Evolutionary conservation across 2,329 filamentous ascomycete genomes (phyloP).

Genomic region (Hypomyces rosellus): DNA sequence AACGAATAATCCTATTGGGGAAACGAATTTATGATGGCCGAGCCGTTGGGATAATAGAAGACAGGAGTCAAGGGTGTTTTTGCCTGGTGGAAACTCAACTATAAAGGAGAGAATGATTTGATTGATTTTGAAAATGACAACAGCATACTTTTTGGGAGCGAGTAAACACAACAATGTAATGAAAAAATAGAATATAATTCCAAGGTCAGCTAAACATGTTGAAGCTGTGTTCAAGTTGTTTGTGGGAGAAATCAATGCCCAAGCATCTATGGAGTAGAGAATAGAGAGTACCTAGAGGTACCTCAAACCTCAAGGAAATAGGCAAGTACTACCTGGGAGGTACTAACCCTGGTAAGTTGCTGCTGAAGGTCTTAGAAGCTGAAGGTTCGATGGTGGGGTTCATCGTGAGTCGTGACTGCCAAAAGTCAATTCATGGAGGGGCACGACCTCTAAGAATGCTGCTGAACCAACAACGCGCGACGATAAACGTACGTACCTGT

Average conservation of each 20-base stretch:
- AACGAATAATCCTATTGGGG: neutral
- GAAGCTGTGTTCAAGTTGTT: too few relatives aligned
- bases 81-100: neutral
- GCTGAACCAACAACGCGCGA: too few relatives aligned
- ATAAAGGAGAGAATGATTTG: neutral
- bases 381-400: neutral
- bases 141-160: too few relatives aligned
- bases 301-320: too few relatives aligned
- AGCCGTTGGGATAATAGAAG: neutral
- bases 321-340: too few relatives aligned
- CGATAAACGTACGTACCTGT: too few relatives aligned
- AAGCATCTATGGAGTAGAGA: too few relatives aligned
- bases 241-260: too few relatives aligned
- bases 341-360: neutral
- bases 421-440: conserved; percentile 3
- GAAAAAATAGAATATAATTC: neutral
- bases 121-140: too few relatives aligned
- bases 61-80: neutral
- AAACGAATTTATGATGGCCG: neutral
- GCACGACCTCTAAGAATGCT: neutral
- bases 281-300: too few relatives aligned
- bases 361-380: neutral
- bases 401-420: neutral
- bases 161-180: neutral
- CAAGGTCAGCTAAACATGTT: neutral